Evolutionary conservation across 441 rosid genomes (phyloP), one percentile per base, ranked within the genome.

Genomic region (Euphorbia schlechtendalii): DNA sequence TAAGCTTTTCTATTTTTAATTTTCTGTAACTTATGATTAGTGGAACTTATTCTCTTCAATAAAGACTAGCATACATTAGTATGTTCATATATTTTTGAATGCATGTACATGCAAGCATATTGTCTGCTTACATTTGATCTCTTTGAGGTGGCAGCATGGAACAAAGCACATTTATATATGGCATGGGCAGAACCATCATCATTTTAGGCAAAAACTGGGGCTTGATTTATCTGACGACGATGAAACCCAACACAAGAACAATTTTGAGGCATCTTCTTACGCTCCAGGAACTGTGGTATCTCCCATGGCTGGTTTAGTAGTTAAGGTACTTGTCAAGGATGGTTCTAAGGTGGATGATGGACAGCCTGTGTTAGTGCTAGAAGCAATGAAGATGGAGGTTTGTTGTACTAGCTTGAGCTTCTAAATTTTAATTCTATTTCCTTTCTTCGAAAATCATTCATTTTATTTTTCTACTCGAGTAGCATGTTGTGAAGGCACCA

Each of bases 301-400:
- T 36, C 97, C 97, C 61, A 93, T 93, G 99, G 90, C 98, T 79
- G 97, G 99, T 62, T 80, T 90, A 68, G 96, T 87, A 52, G 93
- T 93, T 59, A 93, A 93, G 83, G 96, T 93, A 73, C 85, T 90
- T 57, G 80, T 73, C n/a, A 71, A 83, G 66, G 81, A 90, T 67
- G 96, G 91, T 58, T 69, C 78, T 28, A 82, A 75, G 67, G 92
- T 86, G 71, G 98, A 80, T 61, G 82, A 74, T 76, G 96, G 90
- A 43, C 96, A 87, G 75, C 88, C 96, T 54, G 73, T 93, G 22
- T 66, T 93, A 66, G 96, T 93, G 75, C 73, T 90, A 40, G 96
- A 90, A 79, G 97, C 99, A 70, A 93, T 90, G 99, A 93, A 93
- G 78, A 93, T 93, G 97, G 99, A 93, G 99, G 99, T 93, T 70